Evolutionary conservation across 2,329 filamentous ascomycete genomes (phyloP).

Genomic region (Fulvia fulva): DNA sequence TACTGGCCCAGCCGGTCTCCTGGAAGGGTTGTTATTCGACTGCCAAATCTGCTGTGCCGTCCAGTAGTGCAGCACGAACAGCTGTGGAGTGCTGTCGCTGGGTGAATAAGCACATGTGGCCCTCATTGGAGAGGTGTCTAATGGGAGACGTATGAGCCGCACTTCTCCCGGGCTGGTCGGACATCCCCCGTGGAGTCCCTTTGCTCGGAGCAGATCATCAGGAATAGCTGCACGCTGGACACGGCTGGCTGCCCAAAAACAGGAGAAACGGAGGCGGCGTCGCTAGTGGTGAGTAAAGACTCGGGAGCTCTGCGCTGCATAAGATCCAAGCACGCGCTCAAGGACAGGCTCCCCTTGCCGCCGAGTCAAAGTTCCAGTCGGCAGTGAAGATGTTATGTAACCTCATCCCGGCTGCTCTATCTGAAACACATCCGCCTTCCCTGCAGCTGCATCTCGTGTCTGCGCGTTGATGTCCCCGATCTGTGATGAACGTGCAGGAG

Average conservation of each 20-base stretch:
- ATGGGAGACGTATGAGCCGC: neutral
- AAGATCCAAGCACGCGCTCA: neutral
- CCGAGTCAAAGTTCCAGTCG: neutral
- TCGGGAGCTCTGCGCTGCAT: neutral
- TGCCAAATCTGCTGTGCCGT: neutral
- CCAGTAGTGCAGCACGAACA: neutral
- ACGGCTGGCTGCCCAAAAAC: neutral
- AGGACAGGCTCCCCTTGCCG: constrained; percentile 3
- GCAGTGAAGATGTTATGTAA: neutral
- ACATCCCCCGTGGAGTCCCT: neutral
- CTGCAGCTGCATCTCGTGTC: neutral
- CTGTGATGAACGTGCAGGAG: neutral
- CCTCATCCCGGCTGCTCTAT: neutral
- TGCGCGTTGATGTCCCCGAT: neutral
- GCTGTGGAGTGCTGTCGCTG: neutral
- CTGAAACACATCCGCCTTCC: constrained; percentile 3
- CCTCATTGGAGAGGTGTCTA: neutral
- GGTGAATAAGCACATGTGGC: neutral
- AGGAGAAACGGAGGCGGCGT: neutral
- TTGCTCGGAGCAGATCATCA: neutral
- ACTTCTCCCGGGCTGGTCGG: neutral
- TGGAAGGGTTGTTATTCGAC: constrained; percentile 1
- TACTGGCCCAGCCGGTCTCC: constrained; percentile 2
- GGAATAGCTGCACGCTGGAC: neutral
- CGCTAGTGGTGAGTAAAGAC: neutral